phyloP scores from a whole-genome alignment of 768 basidiomycete species.

The Leccinellum albellum region DNA sequence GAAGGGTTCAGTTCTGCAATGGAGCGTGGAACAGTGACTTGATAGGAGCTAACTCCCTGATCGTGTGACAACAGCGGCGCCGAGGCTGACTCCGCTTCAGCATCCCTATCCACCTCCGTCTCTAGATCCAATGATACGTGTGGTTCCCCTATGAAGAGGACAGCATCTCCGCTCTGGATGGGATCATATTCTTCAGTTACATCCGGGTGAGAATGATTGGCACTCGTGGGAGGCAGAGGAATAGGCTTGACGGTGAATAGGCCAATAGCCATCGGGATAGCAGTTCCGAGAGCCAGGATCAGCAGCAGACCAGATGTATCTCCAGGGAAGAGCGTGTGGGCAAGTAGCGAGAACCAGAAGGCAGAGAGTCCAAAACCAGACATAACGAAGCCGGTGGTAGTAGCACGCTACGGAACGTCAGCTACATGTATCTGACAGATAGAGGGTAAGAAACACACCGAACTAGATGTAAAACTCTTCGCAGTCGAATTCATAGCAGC shows the following conservation, averaged over 20 bases:
- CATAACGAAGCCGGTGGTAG: constrained; percentile 71
- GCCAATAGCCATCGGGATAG: constrained; percentile 76
- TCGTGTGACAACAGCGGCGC: constrained; percentile 22
- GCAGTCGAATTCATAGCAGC: constrained; percentile 80
- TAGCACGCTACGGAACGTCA: constrained; percentile 52
- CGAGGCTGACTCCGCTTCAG: constrained; percentile 14
- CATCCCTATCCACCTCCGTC: constrained; percentile 3
- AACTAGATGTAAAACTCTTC: constrained; percentile 70
- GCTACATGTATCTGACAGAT: background rate
- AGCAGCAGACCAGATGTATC: constrained; percentile 76
- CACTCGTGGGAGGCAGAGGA: constrained; percentile 45
- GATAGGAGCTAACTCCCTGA: constrained; percentile 17
- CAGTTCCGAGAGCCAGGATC: constrained; percentile 72
- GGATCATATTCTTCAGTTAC: constrained; percentile 17
- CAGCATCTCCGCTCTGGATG: constrained; percentile 14
- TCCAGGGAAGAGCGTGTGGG: constrained; percentile 68
- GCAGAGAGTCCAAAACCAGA: constrained; percentile 91
- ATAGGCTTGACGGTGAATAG: constrained; percentile 69
- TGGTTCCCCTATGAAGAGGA: constrained; percentile 24
- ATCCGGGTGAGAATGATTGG: background rate
- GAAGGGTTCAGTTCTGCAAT: constrained; percentile 25
- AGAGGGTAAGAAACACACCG: constrained; percentile 36
- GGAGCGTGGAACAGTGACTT: constrained; percentile 15
- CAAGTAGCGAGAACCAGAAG: constrained; percentile 80
- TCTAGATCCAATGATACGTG: constrained; percentile 10